Percentiles rank a stretch among this genome's conserved stretches.
phyloP scores from a whole-genome alignment of 2,329 filamentous ascomycete genomes.

The Colletotrichum brevisporum region DNA sequence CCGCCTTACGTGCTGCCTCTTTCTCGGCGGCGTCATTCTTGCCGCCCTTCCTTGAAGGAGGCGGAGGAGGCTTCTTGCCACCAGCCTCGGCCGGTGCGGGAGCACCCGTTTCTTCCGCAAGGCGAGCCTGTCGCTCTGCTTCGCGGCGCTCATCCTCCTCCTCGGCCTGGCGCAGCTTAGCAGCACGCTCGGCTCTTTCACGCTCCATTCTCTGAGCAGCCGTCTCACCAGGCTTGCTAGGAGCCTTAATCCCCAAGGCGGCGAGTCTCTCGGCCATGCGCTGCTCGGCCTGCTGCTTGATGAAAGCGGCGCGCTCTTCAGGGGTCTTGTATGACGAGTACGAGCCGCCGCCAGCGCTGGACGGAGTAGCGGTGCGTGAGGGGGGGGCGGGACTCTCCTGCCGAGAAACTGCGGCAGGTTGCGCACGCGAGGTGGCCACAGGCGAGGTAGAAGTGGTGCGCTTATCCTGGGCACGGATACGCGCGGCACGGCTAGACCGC shows the following conservation, averaged over 20 bases:
- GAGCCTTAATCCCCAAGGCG: slow-evolving; percentile 90
- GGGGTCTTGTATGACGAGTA: slow-evolving; percentile 91
- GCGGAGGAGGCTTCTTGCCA: slow-evolving; percentile 80
- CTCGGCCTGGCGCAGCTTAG: slow-evolving; percentile 89
- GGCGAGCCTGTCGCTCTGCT: slow-evolving; percentile 84
- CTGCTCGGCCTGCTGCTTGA: slow-evolving; percentile 96
- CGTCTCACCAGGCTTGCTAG: slow-evolving; percentile 83
- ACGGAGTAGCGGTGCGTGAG: slow-evolving; percentile 68
- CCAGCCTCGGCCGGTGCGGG: slow-evolving; percentile 68
- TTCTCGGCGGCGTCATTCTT: slow-evolving; percentile 72
- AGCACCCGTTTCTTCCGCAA: slow-evolving; percentile 81
- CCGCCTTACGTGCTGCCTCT: slow-evolving; percentile 68
- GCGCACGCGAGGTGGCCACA: slow-evolving; percentile 59
- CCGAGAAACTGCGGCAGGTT: slow-evolving; percentile 61
- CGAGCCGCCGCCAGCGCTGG: slow-evolving; percentile 70
- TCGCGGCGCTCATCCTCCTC: slow-evolving; percentile 94
- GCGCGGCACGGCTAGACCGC: slow-evolving; percentile 83
- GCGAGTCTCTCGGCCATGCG: slow-evolving; percentile 97
- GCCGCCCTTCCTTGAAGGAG: slow-evolving; percentile 80
- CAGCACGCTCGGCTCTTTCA: slow-evolving; percentile 88
- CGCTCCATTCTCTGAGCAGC: slow-evolving; percentile 88
- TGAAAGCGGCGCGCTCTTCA: slow-evolving; percentile 94
- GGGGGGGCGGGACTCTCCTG: slow-evolving; percentile 64
- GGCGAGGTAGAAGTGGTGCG: slow-evolving; percentile 58
- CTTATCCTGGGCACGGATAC: slow-evolving; percentile 73